A percentile compares a stretch with the other conserved stretches of the same genome.
Evolutionary conservation across 352 stramenopile genomes (phyloP).

Genomic region (Phytophthora boehmeriae): DNA sequence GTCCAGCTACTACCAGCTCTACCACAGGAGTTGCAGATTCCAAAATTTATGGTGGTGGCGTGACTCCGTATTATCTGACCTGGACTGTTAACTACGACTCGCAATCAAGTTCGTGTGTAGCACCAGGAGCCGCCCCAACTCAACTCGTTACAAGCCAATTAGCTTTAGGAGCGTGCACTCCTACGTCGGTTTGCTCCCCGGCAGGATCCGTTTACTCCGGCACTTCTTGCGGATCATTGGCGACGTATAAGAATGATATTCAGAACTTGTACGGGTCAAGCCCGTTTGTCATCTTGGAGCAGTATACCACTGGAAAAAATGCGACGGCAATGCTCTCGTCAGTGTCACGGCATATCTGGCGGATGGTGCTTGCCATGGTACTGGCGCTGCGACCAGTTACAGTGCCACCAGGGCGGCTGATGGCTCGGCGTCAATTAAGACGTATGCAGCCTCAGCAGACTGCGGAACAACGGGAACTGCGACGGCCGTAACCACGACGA

Average conservation of each 20-base stretch:
- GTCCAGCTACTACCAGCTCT: constrained; percentile 4
- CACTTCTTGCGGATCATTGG: too few relatives aligned
- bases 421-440: neutral
- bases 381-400: neutral
- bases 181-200: too few relatives aligned
- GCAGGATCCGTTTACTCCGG: too few relatives aligned
- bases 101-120: too few relatives aligned
- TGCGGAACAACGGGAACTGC: neutral
- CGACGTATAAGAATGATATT: too few relatives aligned
- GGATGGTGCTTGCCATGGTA: neutral
- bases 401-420: neutral
- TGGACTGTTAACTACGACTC: too few relatives aligned
- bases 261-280: neutral
- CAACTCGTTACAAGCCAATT: too few relatives aligned
- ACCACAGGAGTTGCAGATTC: neutral
- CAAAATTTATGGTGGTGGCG: too few relatives aligned
- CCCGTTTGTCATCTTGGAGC: constrained; percentile 1
- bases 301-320: neutral
- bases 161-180: too few relatives aligned
- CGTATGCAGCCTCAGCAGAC: neutral
- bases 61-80: too few relatives aligned
- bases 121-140: too few relatives aligned
- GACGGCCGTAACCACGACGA: too few relatives aligned
- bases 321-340: neutral
- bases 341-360: constrained; percentile 1